Evolutionary conservation across 768 basidiomycete genomes (phyloP), one percentile per base, ranked within the genome.

Genomic region (Naganishia onofrii): DNA sequence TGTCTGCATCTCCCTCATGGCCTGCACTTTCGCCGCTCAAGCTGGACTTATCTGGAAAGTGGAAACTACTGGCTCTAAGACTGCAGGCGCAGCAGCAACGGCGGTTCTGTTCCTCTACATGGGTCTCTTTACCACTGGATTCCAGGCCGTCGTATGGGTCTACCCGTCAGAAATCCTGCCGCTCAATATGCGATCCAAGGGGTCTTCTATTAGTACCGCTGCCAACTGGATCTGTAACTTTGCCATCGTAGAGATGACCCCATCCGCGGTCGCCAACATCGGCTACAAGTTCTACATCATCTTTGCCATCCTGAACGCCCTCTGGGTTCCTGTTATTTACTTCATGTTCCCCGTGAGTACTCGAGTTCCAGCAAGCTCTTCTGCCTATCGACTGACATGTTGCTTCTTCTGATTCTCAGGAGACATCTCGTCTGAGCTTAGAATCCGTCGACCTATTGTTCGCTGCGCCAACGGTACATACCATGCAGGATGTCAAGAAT

Each of bases 61-160:
- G 31, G 53, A 68, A 57, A 66, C 52, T 19, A 68, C 67, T n/a
- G 55, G 32, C 13, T 69, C 36, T n/a, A 73, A 71, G 28, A 64
- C 71, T 5, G 74, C 74, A 10, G 72, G 72, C 2, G 71, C 65
- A 0, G 75, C 58, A 17, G 76, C 76, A 4, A 72, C 70, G 1
- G 74, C 73, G 15, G 69, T 77, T 56, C 36, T 76, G 26, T 77
- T 77, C 68, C 23, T 76, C 19, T 76, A 70, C 71, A 72, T 76
- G 72, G 75, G 68, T 12, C 55, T 77, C 7, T 77, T 76, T 70
- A 76, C 76, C n/a, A 70, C 69, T n/a, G 60, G 69, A 38, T 70
- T 70, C 46, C 70, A 70, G 38, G 70, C 70, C 12, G 66, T 60
- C 36, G 55, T 71, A 26, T 71, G 66, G 58, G 71, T 72, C 0